Conservation (phyloP, 2,329 filamentous ascomycete species). For the Microdochium paspali region DNA sequence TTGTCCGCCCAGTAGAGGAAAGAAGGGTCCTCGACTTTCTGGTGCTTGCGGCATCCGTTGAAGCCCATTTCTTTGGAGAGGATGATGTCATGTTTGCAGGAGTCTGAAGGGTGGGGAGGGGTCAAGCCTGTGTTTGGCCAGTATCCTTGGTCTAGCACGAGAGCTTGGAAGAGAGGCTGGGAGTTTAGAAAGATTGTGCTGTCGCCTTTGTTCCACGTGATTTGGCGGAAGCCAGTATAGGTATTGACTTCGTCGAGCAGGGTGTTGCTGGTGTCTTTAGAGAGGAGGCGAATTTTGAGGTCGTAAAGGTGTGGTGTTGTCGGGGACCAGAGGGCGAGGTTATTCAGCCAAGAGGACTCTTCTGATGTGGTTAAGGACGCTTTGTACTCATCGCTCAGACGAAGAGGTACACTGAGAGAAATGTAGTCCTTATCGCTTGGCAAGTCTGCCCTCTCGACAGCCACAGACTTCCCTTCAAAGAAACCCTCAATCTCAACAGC, state of each 20-base stretch:
- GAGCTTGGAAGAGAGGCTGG: slow-evolving; percentile 48
- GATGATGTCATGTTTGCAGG: slow-evolving; percentile 41
- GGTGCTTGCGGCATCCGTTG: slow-evolving; percentile 56
- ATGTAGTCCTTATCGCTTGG: slow-evolving; percentile 39
- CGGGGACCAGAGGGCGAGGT: slow-evolving; percentile 53
- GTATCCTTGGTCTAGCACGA: slow-evolving; percentile 54
- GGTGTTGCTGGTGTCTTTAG: slow-evolving; percentile 12
- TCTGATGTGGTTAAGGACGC: slow-evolving; percentile 8
- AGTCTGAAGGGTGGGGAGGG: slow-evolving; percentile 36
- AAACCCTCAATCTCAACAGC: slow-evolving; percentile 43
- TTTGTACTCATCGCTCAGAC: slow-evolving; percentile 30
- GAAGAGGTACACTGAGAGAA: slow-evolving; percentile 36
- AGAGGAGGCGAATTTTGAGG: slow-evolving; percentile 38
- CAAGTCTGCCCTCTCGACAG: slow-evolving; percentile 31
- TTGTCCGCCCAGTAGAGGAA: slow-evolving; percentile 54
- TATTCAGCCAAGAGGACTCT: slow-evolving; percentile 35
- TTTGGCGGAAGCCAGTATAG: slow-evolving; percentile 49
- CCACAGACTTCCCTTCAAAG: slow-evolving; percentile 37
- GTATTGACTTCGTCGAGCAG: slow-evolving; percentile 48
- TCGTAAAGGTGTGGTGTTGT: slow-evolving; percentile 48
- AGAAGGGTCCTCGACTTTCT: slow-evolving; percentile 52
- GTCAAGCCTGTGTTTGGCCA: slow-evolving; percentile 54
- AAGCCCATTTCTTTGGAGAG: slow-evolving; percentile 52
- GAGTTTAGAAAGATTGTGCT: slow-evolving; percentile 50
- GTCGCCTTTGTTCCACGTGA: slow-evolving; percentile 49